These are phyloP conservation scores for Leccinum rimulosum DNA, from an alignment of 768 basidiomycete species.

Conservation along the genomic window DNA sequence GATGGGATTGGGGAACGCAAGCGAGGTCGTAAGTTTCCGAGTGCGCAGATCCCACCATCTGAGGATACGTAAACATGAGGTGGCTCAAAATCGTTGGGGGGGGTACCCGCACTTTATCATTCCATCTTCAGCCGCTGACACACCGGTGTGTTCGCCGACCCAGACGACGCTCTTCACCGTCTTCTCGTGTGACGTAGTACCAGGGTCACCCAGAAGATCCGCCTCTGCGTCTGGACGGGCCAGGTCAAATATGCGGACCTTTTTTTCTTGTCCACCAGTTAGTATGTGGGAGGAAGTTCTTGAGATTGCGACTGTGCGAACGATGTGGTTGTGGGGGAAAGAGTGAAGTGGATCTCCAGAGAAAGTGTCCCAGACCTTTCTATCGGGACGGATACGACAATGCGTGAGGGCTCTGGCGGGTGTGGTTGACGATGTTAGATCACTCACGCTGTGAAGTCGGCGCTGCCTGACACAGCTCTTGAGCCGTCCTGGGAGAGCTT, in stretches of 20 bases:
- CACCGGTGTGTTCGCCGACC: slow-evolving; percentile 84
- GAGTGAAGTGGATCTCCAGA: slow-evolving; percentile 86
- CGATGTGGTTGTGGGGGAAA: slow-evolving; percentile 98
- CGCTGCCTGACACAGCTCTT: slow-evolving; percentile 88
- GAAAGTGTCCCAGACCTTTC: slow-evolving; percentile 96
- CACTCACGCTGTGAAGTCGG: slow-evolving; percentile 95
- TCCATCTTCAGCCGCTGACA: slow-evolving; percentile 91
- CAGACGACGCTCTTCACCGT: slow-evolving; percentile 92
- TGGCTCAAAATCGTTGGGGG: background rate
- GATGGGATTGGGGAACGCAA: slow-evolving; percentile 76
- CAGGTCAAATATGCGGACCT: slow-evolving; percentile 93
- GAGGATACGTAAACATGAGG: slow-evolving; percentile 16
- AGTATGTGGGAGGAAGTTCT: slow-evolving; percentile 67
- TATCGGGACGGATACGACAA: slow-evolving; percentile 32
- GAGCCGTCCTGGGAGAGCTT: slow-evolving; percentile 86
- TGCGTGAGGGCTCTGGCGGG: slow-evolving; percentile 2
- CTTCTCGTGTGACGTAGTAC: slow-evolving; percentile 74
- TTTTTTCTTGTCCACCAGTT: slow-evolving; percentile 97
- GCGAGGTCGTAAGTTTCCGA: slow-evolving; percentile 62
- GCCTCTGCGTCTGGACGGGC: slow-evolving; percentile 83
- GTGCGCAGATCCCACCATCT: slow-evolving; percentile 98
- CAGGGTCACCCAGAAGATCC: slow-evolving; percentile 66
- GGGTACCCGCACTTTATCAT: slow-evolving; percentile 65
- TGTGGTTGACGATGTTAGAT: background rate
- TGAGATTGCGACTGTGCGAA: slow-evolving; percentile 89